phyloP scores from a whole-genome alignment of 495 filamentous ascomycete genomes.

The Oidiodendron maius region DNA sequence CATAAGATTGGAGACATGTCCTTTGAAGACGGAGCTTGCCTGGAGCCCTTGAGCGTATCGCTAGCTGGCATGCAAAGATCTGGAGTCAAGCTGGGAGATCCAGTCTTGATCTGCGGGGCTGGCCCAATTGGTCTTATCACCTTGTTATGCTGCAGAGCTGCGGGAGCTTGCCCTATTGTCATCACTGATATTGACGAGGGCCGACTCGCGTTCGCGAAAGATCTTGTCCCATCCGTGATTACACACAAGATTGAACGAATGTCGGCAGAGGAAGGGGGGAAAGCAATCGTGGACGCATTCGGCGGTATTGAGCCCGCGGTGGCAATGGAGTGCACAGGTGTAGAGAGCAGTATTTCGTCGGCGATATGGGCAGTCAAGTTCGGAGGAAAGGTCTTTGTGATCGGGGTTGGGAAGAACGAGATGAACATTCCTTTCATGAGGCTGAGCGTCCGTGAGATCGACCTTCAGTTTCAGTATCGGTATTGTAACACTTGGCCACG shows the following conservation, averaged over 20 bases:
- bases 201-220: constrained; percentile 74
- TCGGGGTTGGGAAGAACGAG: constrained; percentile 90
- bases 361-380: constrained; percentile 88
- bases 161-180: constrained; percentile 78
- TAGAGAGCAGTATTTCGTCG: constrained; percentile 79
- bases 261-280: constrained; percentile 63
- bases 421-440: constrained; percentile 93
- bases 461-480: constrained; percentile 92
- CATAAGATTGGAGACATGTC: constrained; percentile 88
- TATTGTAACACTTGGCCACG: constrained; percentile 94
- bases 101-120: constrained; percentile 80
- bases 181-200: constrained; percentile 92
- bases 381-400: constrained; percentile 89
- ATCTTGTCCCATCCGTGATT: constrained; percentile 62
- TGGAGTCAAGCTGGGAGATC: constrained; percentile 71
- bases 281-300: constrained; percentile 56
- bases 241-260: constrained; percentile 71
- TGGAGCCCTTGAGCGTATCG: constrained; percentile 82
- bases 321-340: constrained; percentile 84
- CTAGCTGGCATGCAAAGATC: constrained; percentile 79
- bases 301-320: constrained; percentile 65
- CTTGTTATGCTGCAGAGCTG: constrained; percentile 72
- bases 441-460: constrained; percentile 82
- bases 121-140: constrained; percentile 88
- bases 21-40: constrained; percentile 79